Evolutionary conservation across 306 rosid genomes (phyloP), one percentile per base, ranked within the genome.

Genomic region (Morella rubra): DNA sequence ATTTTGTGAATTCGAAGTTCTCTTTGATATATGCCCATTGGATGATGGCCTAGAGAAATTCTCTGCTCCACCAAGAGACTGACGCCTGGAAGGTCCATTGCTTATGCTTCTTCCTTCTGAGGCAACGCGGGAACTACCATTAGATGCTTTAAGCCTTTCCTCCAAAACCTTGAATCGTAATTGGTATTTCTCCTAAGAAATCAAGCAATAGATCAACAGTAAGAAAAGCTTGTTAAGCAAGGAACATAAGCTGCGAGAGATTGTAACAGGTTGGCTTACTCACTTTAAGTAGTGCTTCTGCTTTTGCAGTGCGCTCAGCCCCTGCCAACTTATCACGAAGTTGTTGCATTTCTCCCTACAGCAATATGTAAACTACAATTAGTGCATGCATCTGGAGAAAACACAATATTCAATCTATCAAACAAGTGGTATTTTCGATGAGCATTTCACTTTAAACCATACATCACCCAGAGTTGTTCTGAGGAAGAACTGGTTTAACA

Each of bases 341-440:
- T 73, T 88, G 95, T 79, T 92, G 97, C 97, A 92, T 92, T 79
- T 92, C 97, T 82, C 97, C 97, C 97, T 91, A 76, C 69, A 80
- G 74, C 79, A n/a, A 27, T 50, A 68, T 62, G 74, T 40, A 64
- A 77, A 74, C 37, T 18, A 68, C 40, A 55, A 19, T 16, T 50
- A 41, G 47, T 54, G 67, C 37, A 32, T 32, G 37, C 37, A 32
- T 16, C 58, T 3, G 15, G 44, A 60, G 12, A 61, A 32, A 32
- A 32, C 3, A 32, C 44, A 13, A 16, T 4, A 32, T 13, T 27
- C 13, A 27, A 16, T 61, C 14, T 18, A 37, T 65, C 47, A 65
- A 8, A 18, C 15, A 42, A 65, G 27, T 10, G 27, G 22, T 11
- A 58, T 58, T 22, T 58, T 11, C 12, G 37, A 59, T 40, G 22